Evolutionary conservation across 768 basidiomycete species (phyloP), one percentile per base, ranked within the genome.

Genomic region (Crucibulum laeve): DNA sequence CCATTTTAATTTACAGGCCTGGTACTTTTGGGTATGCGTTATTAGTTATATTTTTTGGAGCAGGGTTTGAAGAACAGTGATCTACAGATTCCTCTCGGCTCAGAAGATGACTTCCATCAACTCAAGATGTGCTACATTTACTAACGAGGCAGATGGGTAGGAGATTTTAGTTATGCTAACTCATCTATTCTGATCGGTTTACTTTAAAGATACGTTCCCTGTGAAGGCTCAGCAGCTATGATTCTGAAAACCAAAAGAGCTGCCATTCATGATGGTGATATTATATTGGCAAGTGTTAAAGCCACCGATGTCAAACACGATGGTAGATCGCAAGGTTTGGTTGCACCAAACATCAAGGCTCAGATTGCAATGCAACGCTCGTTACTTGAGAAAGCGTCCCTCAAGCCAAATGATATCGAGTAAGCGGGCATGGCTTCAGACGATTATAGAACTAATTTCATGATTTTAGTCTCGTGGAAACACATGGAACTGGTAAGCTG

Each of bases 131-230:
- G 62, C 65, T 10, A 65, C 62, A 2, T 67, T 59, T 47, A 53
- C 65, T 0, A 58, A 51, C 40, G 53, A 60, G 41, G 65, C 65
- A 17, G 63, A 67, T 41, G 65, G 65, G 63, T 65, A 53, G 45
- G 49, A 22, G 24, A 8, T 26, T 15, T 5, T 17, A 3, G 1
- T 36, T 32, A 5, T 8, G 14, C 38, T 41, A 8, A 19, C 18
- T 34, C 11, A 15, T 22, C n/a, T 28, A 4, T 14, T 7, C 7
- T 26, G 14, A 38, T 40, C 43, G 39, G 33, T 25, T n/a, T 11
- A 5, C 30, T 5, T 14, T 25, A 5, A 24, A 67, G 65, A 18
- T 67, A 68, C 42, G 64, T 62, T 24, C 62, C 66, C 3, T 53
- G 64, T 2, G 66, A 68, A 50, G 66, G 63, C 22, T 64, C 61